phyloP scores from a whole-genome alignment of 345 rosid genomes.

The Anastatica hierochuntica region DNA sequence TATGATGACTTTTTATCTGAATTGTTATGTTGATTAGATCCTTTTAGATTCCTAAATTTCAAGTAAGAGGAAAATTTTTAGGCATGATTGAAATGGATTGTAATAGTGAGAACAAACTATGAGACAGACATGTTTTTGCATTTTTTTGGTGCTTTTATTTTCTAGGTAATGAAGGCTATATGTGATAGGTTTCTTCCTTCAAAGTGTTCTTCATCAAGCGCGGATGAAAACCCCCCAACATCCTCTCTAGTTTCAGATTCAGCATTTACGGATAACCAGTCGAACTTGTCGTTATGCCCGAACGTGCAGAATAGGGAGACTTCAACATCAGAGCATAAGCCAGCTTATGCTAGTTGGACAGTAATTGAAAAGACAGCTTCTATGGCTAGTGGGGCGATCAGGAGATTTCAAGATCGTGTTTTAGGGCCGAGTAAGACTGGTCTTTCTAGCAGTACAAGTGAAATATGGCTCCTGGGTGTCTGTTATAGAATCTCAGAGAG shows the following conservation, averaged over 20 bases:
- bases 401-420: slow-evolving; percentile 81
- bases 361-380: slow-evolving; percentile 52
- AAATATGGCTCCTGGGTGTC: slow-evolving; percentile 82
- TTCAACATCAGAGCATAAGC: slow-evolving; percentile 32
- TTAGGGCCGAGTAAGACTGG: slow-evolving; percentile 65
- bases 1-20: not conserved
- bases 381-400: slow-evolving; percentile 68
- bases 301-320: slow-evolving; percentile 34
- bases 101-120: not conserved
- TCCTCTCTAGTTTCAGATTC: slow-evolving; percentile 42
- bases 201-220: slow-evolving; percentile 33
- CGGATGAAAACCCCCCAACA: slow-evolving; percentile 30
- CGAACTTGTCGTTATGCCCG: slow-evolving; percentile 36
- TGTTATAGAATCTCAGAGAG: slow-evolving; percentile 50
- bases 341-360: slow-evolving; percentile 52
- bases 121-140: slow-evolving; percentile 13
- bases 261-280: slow-evolving; percentile 30
- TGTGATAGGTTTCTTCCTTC: slow-evolving; percentile 45
- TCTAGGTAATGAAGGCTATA: slow-evolving; percentile 60
- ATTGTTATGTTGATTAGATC: slow-evolving; percentile 1
- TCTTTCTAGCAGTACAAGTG: slow-evolving; percentile 48
- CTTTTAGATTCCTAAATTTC: not conserved
- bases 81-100: no score
- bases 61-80: no score
- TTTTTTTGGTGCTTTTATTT: slow-evolving; percentile 19